Evolutionary conservation across 139 green algal genomes (phyloP).

Genomic region (Diplosphaera chodatii): DNA sequence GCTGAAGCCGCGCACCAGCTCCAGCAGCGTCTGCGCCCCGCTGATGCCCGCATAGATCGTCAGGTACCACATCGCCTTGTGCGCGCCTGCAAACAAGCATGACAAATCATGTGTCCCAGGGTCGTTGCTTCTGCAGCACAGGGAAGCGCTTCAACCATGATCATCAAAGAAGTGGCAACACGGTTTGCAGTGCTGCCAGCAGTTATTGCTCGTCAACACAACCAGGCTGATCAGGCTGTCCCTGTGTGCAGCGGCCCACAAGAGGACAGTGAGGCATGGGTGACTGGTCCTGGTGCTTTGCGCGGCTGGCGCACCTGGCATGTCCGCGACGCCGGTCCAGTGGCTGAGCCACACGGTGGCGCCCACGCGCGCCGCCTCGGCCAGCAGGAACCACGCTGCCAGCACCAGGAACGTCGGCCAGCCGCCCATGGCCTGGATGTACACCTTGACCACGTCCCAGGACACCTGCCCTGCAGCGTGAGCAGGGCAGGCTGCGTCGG

Average conservation of each 20-base stretch:
- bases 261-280: too few species aligned
- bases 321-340: slow-evolving; percentile 39
- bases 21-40: slow-evolving; percentile 26
- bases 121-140: too few species aligned
- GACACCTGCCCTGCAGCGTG: slow-evolving; percentile 31
- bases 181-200: too few species aligned
- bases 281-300: too few species aligned
- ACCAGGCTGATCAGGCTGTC: too few species aligned
- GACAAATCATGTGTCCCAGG: too few species aligned
- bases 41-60: slow-evolving; percentile 51
- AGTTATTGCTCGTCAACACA: too few species aligned
- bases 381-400: slow-evolving; percentile 21
- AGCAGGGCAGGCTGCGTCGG: too few species aligned
- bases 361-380: slow-evolving; percentile 37
- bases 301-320: slow-evolving; percentile 6
- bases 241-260: too few species aligned
- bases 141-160: too few species aligned
- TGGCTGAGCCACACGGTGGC: slow-evolving; percentile 53
- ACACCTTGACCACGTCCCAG: slow-evolving; percentile 30
- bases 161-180: too few species aligned
- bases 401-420: slow-evolving; percentile 22
- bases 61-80: slow-evolving; percentile 28
- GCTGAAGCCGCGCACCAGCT: slow-evolving; percentile 20
- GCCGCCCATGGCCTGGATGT: slow-evolving; percentile 48
- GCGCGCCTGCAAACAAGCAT: not conserved